Base-by-base conservation (phyloP, 2,329 filamentous ascomycete species). In the Colletotrichum incanum region DNA sequence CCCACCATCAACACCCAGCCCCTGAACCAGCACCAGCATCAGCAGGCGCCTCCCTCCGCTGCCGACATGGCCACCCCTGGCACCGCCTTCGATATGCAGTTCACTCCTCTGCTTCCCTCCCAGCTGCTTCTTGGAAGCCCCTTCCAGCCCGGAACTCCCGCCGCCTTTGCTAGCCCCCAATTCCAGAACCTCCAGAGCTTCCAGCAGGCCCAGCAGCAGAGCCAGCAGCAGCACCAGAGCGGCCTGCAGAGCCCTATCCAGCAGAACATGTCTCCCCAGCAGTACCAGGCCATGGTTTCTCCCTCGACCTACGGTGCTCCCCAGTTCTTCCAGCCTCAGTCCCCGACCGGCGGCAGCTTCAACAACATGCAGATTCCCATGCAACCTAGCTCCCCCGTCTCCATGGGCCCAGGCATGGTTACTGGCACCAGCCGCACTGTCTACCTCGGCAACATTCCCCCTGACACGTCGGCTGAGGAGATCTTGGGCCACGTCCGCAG, bases 371-470 rank as follows among this genome's bases (percentile, higher is more conserved):
- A 88, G 78, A 82, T 87, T 65, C 82, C 84, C 67, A 86, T 90
- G 80, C 87, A 87, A 79, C 91, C 94, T 47, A 92, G 91, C 50
- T 93, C 94, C 20, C 92, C 93, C 12, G 91, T 96, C 76, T 89
- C 92, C 31, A 91, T 95, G 85, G 90, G 89, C 39, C 91, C 94
- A n/a, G 93, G 93, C 58, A 89, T 97, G 73, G 90, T 97, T 55
- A 95, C 94, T 60, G 94, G 95, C 63, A 98, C 95, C 12, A 98
- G 96, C 88, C 91, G 96, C 76, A 99, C 96, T 5, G 96, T 99
- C 54, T 99, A 99, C 80, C 87, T 99, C 64, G 96, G 96, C 75
- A 99, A 99, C 83, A 98, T 99, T 72, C 96, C 96, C n/a, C 94
- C 95, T 34, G 96, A 99, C 85, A 99, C 96, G 9, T 92, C 94